Conservation (phyloP, 208 protist genomes). For the Vickermania ingenoplastis region DNA sequence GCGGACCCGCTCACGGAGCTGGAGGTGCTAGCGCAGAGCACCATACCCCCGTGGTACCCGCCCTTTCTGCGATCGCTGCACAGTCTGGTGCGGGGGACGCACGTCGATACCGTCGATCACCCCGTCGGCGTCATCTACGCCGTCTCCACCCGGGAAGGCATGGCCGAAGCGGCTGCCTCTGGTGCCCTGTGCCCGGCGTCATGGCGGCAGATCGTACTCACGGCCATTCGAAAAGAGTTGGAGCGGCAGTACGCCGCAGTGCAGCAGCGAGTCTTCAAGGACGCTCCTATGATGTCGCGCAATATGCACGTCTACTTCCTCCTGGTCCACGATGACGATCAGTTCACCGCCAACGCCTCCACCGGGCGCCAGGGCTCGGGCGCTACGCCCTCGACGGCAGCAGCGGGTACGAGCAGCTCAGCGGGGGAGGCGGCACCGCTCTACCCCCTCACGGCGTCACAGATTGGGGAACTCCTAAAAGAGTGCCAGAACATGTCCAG, state of each 20-base stretch:
- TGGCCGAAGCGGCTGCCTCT: slow-evolving; percentile 28
- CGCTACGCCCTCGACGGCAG: background rate
- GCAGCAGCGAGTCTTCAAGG: slow-evolving; percentile 16
- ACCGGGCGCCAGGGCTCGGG: no score
- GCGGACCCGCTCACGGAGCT: slow-evolving; percentile 7
- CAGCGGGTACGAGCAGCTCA: no score
- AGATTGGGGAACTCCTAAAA: background rate
- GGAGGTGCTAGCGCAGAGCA: slow-evolving; percentile 47
- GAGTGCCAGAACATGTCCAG: background rate
- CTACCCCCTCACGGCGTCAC: background rate
- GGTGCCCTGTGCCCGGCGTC: slow-evolving; percentile 15
- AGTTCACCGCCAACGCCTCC: no score
- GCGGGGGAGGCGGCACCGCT: no score
- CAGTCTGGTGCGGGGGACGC: slow-evolving; percentile 47
- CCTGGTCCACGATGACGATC: slow-evolving; percentile 51
- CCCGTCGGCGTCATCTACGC: slow-evolving; percentile 61
- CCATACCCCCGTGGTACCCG: slow-evolving; percentile 44
- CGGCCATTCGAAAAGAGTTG: slow-evolving; percentile 19
- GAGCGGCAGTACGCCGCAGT: slow-evolving; percentile 41
- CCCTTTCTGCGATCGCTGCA: slow-evolving; percentile 42
- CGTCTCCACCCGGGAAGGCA: slow-evolving; percentile 32
- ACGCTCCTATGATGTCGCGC: background rate
- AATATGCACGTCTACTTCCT: slow-evolving; percentile 57
- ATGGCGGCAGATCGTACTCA: background rate
- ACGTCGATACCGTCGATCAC: slow-evolving; percentile 75